These are phyloP conservation scores for Epichloe glyceriae DNA, from an alignment of 2,329 filamentous ascomycete species.

Conservation along the genomic window DNA sequence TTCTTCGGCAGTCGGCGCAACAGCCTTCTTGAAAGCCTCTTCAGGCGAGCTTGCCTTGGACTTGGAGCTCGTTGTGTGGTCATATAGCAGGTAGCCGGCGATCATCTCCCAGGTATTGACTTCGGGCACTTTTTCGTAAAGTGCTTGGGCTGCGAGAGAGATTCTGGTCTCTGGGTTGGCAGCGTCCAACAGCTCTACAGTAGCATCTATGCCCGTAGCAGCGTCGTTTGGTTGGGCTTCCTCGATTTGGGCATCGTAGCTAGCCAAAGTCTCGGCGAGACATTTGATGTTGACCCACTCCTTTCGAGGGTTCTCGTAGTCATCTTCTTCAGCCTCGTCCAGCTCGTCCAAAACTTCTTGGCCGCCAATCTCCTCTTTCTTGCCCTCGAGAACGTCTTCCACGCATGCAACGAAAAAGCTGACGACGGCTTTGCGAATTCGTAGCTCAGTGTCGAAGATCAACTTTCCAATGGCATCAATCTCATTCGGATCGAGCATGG, in stretches of 20 bases:
- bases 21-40: slow-evolving; percentile 53
- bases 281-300: slow-evolving; percentile 91
- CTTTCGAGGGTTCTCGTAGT: slow-evolving; percentile 61
- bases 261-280: slow-evolving; percentile 67
- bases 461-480: slow-evolving; percentile 79
- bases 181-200: slow-evolving; percentile 45
- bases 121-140: slow-evolving; percentile 72
- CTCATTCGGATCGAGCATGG: slow-evolving; percentile 80
- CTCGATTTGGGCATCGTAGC: slow-evolving; percentile 62
- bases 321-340: slow-evolving; percentile 57
- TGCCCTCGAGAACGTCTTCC: slow-evolving; percentile 64
- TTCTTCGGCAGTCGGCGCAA: slow-evolving; percentile 62
- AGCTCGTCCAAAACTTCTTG: slow-evolving; percentile 67
- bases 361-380: slow-evolving; percentile 74
- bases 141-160: slow-evolving; percentile 69
- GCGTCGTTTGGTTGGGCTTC: slow-evolving; percentile 37
- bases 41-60: slow-evolving; percentile 42
- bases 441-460: slow-evolving; percentile 75
- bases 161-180: slow-evolving; percentile 66
- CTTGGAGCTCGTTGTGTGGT: slow-evolving; percentile 59
- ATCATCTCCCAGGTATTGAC: slow-evolving; percentile 79
- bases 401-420: slow-evolving; percentile 85
- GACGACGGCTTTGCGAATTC: slow-evolving; percentile 78
- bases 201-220: slow-evolving; percentile 33
- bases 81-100: slow-evolving; percentile 81